Evolutionary conservation across 1,284 basidiomycete genomes (phyloP).

Genomic region (Papiliotrema terrestris): DNA sequence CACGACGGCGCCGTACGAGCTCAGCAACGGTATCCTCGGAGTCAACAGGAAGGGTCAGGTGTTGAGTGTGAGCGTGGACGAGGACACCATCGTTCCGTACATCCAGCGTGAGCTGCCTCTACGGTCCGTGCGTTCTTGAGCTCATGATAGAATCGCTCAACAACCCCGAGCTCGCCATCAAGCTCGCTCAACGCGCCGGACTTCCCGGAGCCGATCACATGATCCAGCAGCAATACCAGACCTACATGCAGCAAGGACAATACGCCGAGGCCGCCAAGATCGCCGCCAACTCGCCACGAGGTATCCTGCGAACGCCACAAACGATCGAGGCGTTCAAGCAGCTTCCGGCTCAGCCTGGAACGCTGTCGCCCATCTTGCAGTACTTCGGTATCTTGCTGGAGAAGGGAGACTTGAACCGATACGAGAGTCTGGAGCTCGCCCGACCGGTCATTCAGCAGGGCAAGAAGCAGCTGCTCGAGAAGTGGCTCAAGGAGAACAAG

Average conservation of each 20-base stretch:
- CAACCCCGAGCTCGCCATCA: conserved; percentile 97
- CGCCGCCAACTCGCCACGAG: conserved; percentile 94
- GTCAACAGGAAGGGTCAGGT: conserved; percentile 99
- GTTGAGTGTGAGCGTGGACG: conserved; percentile 93
- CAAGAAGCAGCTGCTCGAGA: conserved; percentile 95
- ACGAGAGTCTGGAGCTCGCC: conserved; percentile 93
- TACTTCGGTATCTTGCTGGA: conserved; percentile 98
- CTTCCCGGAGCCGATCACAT: conserved; percentile 97
- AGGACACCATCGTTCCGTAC: conserved; percentile 93
- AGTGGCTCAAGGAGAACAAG: conserved; percentile 99
- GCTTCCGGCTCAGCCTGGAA: conserved; percentile 84
- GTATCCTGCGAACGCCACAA: conserved; percentile 89
- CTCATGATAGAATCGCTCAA: conserved; percentile 68
- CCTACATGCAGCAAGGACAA: conserved; percentile 85
- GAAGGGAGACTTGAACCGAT: conserved; percentile 95
- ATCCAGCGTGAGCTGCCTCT: conserved; percentile 59
- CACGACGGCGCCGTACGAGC: conserved; percentile 94
- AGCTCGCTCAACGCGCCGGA: conserved; percentile 94
- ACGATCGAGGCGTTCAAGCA: conserved; percentile 98
- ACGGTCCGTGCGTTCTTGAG: not conserved
- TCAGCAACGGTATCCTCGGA: conserved; percentile 92
- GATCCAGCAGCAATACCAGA: conserved; percentile 93
- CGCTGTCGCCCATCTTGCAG: conserved; percentile 93
- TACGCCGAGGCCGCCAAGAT: conserved; percentile 97
- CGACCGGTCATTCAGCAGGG: conserved; percentile 95